phyloP scores from a whole-genome alignment of 768 basidiomycete genomes.

The Aureoboletus auriporus region DNA sequence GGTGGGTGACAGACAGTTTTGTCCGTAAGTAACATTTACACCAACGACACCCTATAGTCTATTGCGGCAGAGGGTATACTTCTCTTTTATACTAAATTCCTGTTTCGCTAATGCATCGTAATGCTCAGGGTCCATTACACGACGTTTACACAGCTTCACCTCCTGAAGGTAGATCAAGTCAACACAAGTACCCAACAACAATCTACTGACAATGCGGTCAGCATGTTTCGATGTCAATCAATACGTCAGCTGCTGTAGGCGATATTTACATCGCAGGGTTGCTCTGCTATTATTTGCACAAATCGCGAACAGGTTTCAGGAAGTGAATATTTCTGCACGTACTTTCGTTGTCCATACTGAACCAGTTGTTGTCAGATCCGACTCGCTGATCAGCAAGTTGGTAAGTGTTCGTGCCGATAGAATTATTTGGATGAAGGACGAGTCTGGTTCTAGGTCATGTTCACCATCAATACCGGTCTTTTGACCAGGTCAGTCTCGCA shows the following conservation, averaged over 20 bases:
- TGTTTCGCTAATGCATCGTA: constrained; percentile 3
- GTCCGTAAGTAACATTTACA: neutral
- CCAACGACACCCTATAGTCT: constrained; percentile 25
- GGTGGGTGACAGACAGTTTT: constrained; percentile 21
- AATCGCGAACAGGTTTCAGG: constrained; percentile 49
- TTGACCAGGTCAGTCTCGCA: constrained; percentile 27
- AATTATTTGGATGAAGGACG: neutral
- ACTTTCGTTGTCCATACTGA: neutral
- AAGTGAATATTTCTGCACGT: constrained; percentile 21
- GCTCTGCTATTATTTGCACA: constrained; percentile 44
- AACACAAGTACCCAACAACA: neutral
- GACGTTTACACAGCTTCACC: constrained; percentile 41
- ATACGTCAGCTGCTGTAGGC: constrained; percentile 43
- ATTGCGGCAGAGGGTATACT: constrained; percentile 33
- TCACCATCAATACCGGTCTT: constrained; percentile 43
- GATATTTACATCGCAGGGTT: constrained; percentile 48
- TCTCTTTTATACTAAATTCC: neutral
- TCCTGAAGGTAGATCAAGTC: constrained; percentile 37
- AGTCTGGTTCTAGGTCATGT: constrained; percentile 37
- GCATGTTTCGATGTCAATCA: constrained; percentile 46
- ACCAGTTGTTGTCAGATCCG: constrained; percentile 29
- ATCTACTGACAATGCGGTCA: constrained; percentile 1
- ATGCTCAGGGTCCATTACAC: constrained; percentile 31
- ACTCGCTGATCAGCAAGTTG: constrained; percentile 48
- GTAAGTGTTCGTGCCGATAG: constrained; percentile 3